Percentiles rank a stretch among this genome's conserved stretches.
phyloP scores from a whole-genome alignment of 2,329 filamentous ascomycete species.

The Ampelomyces quisqualis region DNA sequence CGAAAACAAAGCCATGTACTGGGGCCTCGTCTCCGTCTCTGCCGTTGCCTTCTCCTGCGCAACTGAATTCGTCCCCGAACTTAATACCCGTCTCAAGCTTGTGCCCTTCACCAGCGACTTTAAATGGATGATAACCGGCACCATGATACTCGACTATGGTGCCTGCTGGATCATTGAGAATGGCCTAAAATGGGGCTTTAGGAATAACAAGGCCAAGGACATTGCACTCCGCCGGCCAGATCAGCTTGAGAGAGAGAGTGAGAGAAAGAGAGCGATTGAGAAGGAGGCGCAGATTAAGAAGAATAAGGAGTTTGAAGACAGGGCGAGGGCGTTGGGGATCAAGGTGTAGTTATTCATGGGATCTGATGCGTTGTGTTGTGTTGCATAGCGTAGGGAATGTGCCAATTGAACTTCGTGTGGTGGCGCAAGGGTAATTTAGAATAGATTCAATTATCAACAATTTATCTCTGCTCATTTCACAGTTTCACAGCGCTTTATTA shows the following conservation, averaged over 20 bases:
- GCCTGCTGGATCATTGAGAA: conserved; percentile 89
- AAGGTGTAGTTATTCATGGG: background rate
- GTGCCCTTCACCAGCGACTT: conserved; percentile 89
- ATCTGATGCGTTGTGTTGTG: background rate
- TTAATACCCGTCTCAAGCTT: conserved; percentile 89
- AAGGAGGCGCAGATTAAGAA: conserved; percentile 38
- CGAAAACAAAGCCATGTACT: conserved; percentile 98
- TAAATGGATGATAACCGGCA: conserved; percentile 76
- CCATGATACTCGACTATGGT: conserved; percentile 86
- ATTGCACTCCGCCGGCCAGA: conserved; percentile 85
- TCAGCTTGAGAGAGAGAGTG: conserved; percentile 75
- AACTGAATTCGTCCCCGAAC: conserved; percentile 90
- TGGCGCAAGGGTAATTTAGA: no score
- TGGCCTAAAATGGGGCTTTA: conserved; percentile 79
- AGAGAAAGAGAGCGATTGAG: conserved; percentile 63
- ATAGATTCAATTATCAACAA: no score
- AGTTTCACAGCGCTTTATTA: no score
- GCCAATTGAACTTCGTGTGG: no score
- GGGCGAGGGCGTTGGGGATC: conserved; percentile 17
- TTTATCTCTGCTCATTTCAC: no score
- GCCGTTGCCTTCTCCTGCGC: conserved; percentile 91
- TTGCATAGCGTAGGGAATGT: no score
- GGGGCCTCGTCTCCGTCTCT: conserved; percentile 86
- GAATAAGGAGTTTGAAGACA: conserved; percentile 35
- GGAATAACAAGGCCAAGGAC: conserved; percentile 89